Conservation (phyloP, 345 rosid species). For the Euphorbia peplus region DNA sequence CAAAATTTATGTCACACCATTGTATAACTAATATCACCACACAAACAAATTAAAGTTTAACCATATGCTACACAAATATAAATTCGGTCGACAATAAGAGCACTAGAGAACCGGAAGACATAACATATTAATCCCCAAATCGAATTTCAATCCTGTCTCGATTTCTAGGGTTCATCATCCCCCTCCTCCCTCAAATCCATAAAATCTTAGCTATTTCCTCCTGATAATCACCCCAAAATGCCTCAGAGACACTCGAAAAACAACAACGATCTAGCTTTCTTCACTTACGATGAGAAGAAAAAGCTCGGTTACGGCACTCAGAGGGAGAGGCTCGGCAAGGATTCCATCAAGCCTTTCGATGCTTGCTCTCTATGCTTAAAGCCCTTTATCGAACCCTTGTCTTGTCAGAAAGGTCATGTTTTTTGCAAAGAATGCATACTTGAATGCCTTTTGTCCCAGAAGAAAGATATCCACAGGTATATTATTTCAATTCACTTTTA, state of each 20-base stretch:
- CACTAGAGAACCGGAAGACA: too few relatives aligned
- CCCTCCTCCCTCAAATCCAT: too few relatives aligned
- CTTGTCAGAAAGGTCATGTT: conserved; percentile 89
- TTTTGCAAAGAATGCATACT: conserved; percentile 90
- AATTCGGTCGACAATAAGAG: too few relatives aligned
- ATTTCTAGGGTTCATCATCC: conserved; percentile 31
- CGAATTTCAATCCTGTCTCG: background rate
- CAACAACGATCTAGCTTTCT: conserved; percentile 93
- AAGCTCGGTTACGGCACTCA: conserved; percentile 96
- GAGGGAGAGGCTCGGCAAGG: conserved; percentile 89
- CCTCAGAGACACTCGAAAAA: conserved; percentile 98
- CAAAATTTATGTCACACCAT: too few relatives aligned
- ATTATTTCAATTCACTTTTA: background rate
- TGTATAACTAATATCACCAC: too few relatives aligned
- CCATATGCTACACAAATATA: too few relatives aligned
- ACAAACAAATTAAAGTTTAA: too few relatives aligned
- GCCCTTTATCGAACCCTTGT: conserved; percentile 81
- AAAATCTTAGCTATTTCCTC: background rate
- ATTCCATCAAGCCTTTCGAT: conserved; percentile 93
- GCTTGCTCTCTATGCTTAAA: conserved; percentile 93
- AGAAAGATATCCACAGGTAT: conserved; percentile 71
- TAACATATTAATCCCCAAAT: too few relatives aligned
- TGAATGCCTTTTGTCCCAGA: conserved; percentile 82
- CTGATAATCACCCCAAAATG: conserved; percentile 37
- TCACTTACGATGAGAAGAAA: conserved; percentile 95